These are phyloP conservation scores for Penicillium nucicola DNA, from an alignment of 495 filamentous ascomycete species.

Conservation along the genomic window DNA sequence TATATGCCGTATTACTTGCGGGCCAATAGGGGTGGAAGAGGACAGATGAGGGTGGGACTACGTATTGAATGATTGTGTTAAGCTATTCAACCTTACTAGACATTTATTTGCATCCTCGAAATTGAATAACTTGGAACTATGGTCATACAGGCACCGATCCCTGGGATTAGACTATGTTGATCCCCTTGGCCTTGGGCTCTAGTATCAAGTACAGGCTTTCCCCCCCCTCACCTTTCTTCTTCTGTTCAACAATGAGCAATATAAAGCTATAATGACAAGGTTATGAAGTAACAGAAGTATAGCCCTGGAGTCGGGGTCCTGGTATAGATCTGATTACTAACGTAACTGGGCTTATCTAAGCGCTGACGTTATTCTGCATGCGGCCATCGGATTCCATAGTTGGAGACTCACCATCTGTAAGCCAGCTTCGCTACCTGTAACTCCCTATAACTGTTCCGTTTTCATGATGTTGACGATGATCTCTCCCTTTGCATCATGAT, in stretches of 20 bases:
- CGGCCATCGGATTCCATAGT: conserved; percentile 34
- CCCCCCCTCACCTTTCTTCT: no score
- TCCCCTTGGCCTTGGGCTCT: no score
- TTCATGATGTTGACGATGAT: conserved; percentile 5
- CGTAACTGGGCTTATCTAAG: conserved; percentile 13
- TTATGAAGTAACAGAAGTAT: background rate
- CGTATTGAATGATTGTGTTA: conserved; percentile 1
- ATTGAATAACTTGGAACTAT: no score
- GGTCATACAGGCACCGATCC: no score
- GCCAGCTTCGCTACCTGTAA: no score
- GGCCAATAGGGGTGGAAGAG: conserved; percentile 48
- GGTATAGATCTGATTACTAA: background rate
- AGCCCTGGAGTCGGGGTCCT: background rate
- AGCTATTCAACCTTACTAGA: no score
- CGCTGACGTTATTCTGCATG: conserved; percentile 29
- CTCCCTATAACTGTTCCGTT: no score
- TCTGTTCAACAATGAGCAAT: no score
- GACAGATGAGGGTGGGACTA: conserved; percentile 47
- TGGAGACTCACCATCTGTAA: background rate
- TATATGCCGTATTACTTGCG: conserved; percentile 52
- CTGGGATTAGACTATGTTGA: no score
- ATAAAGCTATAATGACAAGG: background rate
- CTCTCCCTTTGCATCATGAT: conserved; percentile 7
- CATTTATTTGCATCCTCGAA: no score
- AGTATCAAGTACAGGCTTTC: no score